Conservation (phyloP, 495 filamentous ascomycete genomes). For the Hyaloscypha bicolor region DNA sequence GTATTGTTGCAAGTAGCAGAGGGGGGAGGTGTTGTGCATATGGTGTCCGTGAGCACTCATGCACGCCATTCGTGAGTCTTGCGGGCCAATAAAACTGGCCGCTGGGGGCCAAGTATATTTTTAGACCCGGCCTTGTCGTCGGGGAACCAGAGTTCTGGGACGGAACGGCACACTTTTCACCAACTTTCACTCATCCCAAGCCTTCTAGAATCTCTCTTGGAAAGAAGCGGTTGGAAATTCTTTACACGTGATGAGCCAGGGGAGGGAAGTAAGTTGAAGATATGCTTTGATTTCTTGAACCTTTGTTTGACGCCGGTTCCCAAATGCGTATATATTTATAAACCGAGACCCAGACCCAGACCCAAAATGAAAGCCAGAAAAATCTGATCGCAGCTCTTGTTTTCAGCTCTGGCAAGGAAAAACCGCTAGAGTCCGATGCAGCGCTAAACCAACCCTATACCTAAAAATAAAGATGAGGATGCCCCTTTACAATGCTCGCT, state of each 20-base stretch:
- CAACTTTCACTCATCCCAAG: no score
- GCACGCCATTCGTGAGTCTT: background rate
- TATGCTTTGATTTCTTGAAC: no score
- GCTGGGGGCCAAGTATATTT: no score
- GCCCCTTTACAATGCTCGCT: background rate
- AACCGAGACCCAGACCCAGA: background rate
- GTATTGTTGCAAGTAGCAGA: background rate
- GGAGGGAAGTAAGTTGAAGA: no score
- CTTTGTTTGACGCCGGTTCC: no score
- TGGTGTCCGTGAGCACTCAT: background rate
- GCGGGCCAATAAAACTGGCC: background rate
- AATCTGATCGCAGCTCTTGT: slow-evolving; percentile 32
- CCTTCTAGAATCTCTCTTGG: no score
- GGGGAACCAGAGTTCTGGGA: no score
- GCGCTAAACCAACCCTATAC: background rate
- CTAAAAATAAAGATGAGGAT: background rate
- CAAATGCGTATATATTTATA: no score
- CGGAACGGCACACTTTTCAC: no score
- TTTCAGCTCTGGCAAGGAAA: slow-evolving; percentile 14
- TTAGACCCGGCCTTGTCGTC: no score
- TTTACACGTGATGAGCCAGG: no score
- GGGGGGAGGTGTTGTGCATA: background rate
- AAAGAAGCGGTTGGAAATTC: no score
- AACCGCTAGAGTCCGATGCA: background rate
- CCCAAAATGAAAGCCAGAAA: slow-evolving; percentile 8